Base-by-base conservation (phyloP, 1,139 yeast genomes). In the Taiozyma sp. region DNA sequence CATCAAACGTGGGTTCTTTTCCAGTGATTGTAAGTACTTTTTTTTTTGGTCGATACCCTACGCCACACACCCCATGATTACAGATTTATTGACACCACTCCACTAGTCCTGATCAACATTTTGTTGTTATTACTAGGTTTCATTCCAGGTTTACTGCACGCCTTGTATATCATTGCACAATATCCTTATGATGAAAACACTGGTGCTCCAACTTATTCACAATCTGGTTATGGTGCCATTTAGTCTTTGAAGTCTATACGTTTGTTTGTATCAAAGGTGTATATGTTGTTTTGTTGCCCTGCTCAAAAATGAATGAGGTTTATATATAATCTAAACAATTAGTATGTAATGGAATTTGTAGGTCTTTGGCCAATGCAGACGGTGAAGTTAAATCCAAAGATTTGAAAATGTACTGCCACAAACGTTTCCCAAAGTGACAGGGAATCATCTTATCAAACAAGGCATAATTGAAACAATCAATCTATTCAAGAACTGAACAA, bases 111-210 rank as follows among this genome's bases (percentile, higher is more conserved):
- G 69, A 84, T 90, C 62, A 91, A 90, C 68, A 74, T 91, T 50
- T 77, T 88, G 39, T 75, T 91, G 49, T 87, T 92, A 68, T 60
- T 85, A 48, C 74, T 91, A 48, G 96, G 97, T 4, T 87, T 81
- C 68, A 66, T 91, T 54, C 97, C 97, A 0, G 97, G 96, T 8
- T 70, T 85, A 51, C 67, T 84, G 55, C 91, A 84, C 62, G 74
- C 81, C 46, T 75, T 83, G 68, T 85, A 83, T 64, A 78, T 82
- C 57, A 81, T 82, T 51, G 74, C 79, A 51, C 66, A 71, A 52
- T 79, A 81, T 58, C 87, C 87, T 8, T 73, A 77, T 58, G 72
- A 74, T 19, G 75, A 75, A 45, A 44, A 48, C 30, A 47, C 54
- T 8, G 48, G 54, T 5, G 50, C 53, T 46, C 39, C 43, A 34